Evolutionary conservation across 2,329 filamentous ascomycete genomes (phyloP).

Genomic region (Beauveria scarabaeidicola): DNA sequence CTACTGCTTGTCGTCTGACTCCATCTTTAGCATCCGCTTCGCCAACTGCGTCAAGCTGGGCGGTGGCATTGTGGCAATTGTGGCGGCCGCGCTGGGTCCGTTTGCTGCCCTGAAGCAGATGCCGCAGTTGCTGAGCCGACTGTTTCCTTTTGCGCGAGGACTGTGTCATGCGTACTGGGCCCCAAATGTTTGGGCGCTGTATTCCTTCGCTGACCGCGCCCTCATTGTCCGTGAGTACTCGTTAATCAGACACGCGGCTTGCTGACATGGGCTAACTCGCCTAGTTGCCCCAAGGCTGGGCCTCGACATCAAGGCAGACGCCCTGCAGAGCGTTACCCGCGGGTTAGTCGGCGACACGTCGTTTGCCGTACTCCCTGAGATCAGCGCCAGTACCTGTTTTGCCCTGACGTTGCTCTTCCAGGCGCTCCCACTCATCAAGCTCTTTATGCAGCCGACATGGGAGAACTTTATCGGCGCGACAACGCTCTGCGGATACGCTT

Average conservation of each 20-base stretch:
- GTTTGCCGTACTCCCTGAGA: constrained; percentile 85
- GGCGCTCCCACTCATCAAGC: constrained; percentile 66
- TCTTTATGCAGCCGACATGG: constrained; percentile 76
- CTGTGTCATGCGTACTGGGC: constrained; percentile 98
- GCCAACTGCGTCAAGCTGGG: constrained; percentile 79
- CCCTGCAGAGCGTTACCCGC: constrained; percentile 80
- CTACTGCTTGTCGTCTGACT: constrained; percentile 77
- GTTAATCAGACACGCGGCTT: background rate
- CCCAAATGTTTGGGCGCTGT: constrained; percentile 93
- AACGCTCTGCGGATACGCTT: constrained; percentile 89
- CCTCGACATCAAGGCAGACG: constrained; percentile 61
- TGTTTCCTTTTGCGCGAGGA: constrained; percentile 91
- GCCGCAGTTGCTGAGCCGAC: constrained; percentile 68
- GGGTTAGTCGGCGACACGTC: constrained; percentile 89
- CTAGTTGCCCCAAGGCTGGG: constrained; percentile 75
- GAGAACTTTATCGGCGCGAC: constrained; percentile 82
- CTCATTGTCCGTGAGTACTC: constrained; percentile 67
- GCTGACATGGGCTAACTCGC: background rate
- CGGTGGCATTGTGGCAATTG: constrained; percentile 58
- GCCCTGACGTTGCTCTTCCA: constrained; percentile 76
- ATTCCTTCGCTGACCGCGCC: constrained; percentile 80
- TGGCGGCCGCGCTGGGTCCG: constrained; percentile 78
- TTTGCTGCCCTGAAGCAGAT: constrained; percentile 78
- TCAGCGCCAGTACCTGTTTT: constrained; percentile 75
- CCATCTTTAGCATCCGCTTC: constrained; percentile 66